Evolutionary conservation across 2,329 filamentous ascomycete species (phyloP).

Genomic region (Aspergillus fumigatus): DNA sequence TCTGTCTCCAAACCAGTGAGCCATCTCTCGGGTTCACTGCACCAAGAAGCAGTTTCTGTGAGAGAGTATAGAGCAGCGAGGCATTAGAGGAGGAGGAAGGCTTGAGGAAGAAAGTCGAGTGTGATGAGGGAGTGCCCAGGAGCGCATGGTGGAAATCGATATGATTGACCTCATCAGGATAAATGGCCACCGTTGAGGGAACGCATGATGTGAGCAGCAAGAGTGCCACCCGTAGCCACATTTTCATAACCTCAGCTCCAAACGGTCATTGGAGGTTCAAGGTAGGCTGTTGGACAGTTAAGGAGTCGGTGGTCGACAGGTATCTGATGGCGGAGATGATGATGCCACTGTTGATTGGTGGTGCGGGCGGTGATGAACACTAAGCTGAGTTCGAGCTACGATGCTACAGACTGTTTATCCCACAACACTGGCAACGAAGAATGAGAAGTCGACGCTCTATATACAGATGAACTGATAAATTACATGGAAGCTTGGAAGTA

Average conservation of each 20-base stretch:
- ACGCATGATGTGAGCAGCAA: slow-evolving; percentile 42
- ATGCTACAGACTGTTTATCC: neutral
- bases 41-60: slow-evolving; percentile 75
- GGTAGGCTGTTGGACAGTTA: slow-evolving; percentile 11
- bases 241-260: slow-evolving; percentile 26
- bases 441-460: neutral
- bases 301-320: slow-evolving; percentile 2
- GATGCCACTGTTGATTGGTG: slow-evolving; percentile 3
- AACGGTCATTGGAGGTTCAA: slow-evolving; percentile 29
- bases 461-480: neutral
- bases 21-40: slow-evolving; percentile 87
- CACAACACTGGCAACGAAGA: neutral
- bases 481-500: neutral
- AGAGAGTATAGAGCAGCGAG: slow-evolving; percentile 85
- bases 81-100: slow-evolving; percentile 77
- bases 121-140: slow-evolving; percentile 72
- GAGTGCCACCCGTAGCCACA: slow-evolving; percentile 40
- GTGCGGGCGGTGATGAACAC: slow-evolving; percentile 19
- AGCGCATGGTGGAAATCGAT: slow-evolving; percentile 92
- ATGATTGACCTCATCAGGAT: slow-evolving; percentile 83
- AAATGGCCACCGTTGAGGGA: slow-evolving; percentile 62
- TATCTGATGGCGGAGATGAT: neutral
- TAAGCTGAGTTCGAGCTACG: neutral
- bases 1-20: slow-evolving; percentile 79
- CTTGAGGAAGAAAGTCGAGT: slow-evolving; percentile 91